A percentile compares a stretch with the other conserved stretches of the same genome.
Conservation (phyloP, 352 stramenopile species). For the Blastocystis sp. region DNA sequence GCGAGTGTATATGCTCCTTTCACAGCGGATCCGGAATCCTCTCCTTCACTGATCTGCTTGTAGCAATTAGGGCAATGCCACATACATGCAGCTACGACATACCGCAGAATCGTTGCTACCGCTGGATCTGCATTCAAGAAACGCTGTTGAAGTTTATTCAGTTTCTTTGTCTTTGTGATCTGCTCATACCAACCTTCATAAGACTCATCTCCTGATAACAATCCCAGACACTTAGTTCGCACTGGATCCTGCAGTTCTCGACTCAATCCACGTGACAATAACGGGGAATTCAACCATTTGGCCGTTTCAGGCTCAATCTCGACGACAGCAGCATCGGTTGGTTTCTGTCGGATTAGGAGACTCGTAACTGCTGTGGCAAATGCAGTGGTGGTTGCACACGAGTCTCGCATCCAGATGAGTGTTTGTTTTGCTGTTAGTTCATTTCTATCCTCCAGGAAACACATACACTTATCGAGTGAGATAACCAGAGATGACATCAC, state of each 20-base stretch:
- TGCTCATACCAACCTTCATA: not conserved
- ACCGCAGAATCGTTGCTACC: slow-evolving; percentile 1
- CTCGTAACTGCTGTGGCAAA: slow-evolving; percentile 28
- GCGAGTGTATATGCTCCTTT: not conserved
- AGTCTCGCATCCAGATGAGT: not conserved
- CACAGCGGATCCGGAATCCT: not conserved
- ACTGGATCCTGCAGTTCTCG: slow-evolving; percentile 17
- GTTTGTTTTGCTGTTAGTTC: not conserved
- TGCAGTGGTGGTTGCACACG: not conserved
- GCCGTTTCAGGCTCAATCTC: not conserved
- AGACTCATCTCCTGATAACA: not conserved
- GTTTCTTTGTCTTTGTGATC: slow-evolving; percentile 6
- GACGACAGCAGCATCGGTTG: not conserved
- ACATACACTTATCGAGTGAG: not conserved
- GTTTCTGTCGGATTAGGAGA: slow-evolving; percentile 31
- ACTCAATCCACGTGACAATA: slow-evolving; percentile 11
- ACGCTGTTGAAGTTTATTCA: slow-evolving; percentile 12
- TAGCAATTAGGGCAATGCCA: slow-evolving; percentile 34
- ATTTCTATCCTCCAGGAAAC: not conserved
- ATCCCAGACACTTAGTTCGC: not conserved
- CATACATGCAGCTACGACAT: not conserved
- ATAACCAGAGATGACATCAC: slow-evolving; percentile 13
- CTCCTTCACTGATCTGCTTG: not conserved
- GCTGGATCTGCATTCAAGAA: not conserved
- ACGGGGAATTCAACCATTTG: not conserved